A percentile compares a stretch with the other conserved stretches of the same genome.
These are phyloP conservation scores for Trapa bicornis DNA, from an alignment of 345 rosid genomes.

Conservation along the genomic window DNA sequence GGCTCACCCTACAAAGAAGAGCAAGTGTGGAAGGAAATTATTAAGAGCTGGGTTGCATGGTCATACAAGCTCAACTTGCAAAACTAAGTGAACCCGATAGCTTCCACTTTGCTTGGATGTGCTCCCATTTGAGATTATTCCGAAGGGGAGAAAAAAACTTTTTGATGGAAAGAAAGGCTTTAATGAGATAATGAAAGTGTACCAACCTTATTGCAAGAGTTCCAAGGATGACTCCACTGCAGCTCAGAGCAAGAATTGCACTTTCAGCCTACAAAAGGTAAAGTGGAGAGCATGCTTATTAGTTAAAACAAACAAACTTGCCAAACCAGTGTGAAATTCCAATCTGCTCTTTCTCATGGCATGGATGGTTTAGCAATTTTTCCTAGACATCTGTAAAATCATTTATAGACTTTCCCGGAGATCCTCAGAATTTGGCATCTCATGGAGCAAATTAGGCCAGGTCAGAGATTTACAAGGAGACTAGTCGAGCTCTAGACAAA, in stretches of 20 bases:
- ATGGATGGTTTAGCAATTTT: not conserved
- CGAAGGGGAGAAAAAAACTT: not conserved
- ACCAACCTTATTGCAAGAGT: slow-evolving; percentile 71
- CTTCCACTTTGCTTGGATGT: not conserved
- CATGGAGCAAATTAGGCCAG: not conserved
- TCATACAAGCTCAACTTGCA: not conserved
- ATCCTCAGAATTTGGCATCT: not conserved
- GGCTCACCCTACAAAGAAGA: slow-evolving; percentile 70
- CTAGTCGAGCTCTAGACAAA: not conserved
- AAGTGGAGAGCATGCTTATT: not conserved
- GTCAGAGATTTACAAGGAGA: not conserved
- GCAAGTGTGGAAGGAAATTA: not conserved
- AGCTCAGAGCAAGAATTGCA: slow-evolving; percentile 84
- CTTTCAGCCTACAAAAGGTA: slow-evolving; percentile 71
- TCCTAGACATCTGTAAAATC: not conserved
- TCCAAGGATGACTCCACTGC: slow-evolving; percentile 75
- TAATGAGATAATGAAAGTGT: not conserved
- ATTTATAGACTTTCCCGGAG: not conserved
- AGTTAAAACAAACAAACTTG: not conserved
- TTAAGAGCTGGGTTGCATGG: not conserved
- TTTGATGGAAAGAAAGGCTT: not conserved
- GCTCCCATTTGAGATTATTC: not conserved
- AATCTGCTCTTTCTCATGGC: not conserved
- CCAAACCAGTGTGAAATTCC: not conserved
- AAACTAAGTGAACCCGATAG: not conserved